Conservation (phyloP, 2,329 filamentous ascomycete species). For the Orbilia brochopaga region DNA sequence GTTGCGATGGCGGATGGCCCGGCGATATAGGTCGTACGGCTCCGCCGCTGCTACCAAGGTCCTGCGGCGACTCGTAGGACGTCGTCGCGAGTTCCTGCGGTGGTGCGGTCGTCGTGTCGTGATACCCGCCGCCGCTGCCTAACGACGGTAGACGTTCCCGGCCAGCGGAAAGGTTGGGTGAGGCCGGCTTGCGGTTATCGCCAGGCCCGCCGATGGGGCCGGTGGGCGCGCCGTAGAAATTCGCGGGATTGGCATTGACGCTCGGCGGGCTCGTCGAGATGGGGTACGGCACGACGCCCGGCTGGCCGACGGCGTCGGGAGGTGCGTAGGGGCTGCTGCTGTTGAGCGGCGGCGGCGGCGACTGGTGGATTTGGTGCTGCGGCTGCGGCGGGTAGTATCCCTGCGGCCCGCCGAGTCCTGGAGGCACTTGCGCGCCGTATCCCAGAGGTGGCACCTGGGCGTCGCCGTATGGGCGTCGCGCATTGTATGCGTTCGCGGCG, state of each 20-base stretch:
- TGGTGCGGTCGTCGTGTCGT: conserved; percentile 55
- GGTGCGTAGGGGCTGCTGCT: conserved; percentile 52
- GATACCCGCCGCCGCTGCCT: conserved; percentile 44
- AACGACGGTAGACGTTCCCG: conserved; percentile 37
- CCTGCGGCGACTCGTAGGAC: conserved; percentile 73
- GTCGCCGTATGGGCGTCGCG: conserved; percentile 61
- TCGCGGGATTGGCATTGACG: conserved; percentile 48
- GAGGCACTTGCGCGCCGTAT: conserved; percentile 51
- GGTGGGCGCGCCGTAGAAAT: conserved; percentile 27
- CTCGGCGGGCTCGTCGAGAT: conserved; percentile 60
- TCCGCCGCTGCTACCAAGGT: conserved; percentile 56
- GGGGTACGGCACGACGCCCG: conserved; percentile 63
- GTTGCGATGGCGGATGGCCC: conserved; percentile 12
- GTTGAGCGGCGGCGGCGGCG: conserved; percentile 47
- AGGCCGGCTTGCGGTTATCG: conserved; percentile 66
- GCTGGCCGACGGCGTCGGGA: conserved; percentile 51
- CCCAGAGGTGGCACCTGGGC: conserved; percentile 56
- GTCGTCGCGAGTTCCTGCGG: conserved; percentile 80
- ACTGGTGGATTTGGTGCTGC: conserved; percentile 39
- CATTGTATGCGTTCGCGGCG: conserved; percentile 77
- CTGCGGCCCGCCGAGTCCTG: conserved; percentile 22
- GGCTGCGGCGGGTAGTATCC: conserved; percentile 47
- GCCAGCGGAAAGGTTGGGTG: conserved; percentile 15
- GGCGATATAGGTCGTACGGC: conserved; percentile 53
- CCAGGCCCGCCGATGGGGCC: conserved; percentile 66